phyloP scores from a whole-genome alignment of 768 basidiomycete genomes.

The Boletellus emodensis region DNA sequence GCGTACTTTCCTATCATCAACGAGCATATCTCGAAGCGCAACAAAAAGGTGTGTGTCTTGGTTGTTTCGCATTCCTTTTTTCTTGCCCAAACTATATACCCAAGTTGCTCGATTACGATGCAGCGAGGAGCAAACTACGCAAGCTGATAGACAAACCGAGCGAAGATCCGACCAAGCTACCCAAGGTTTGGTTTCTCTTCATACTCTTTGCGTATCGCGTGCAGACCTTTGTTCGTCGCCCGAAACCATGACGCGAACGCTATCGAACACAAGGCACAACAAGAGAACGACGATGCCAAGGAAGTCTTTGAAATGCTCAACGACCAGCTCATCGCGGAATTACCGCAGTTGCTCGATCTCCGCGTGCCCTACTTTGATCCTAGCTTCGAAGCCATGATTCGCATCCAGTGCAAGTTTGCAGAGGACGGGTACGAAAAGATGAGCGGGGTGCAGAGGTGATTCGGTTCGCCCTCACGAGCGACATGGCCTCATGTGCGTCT shows the following conservation, averaged over 20 bases:
- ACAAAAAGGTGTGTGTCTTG: constrained; percentile 74
- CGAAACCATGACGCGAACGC: background rate
- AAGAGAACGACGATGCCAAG: constrained; percentile 92
- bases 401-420: constrained; percentile 96
- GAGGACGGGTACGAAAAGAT: constrained; percentile 98
- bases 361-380: constrained; percentile 98
- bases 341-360: constrained; percentile 90
- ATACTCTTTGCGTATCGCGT: background rate
- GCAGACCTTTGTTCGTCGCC: background rate
- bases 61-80: no score
- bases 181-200: constrained; percentile 48
- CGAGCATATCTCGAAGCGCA: constrained; percentile 88
- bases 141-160: constrained; percentile 90
- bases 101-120: constrained; percentile 92
- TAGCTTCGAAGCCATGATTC: constrained; percentile 97
- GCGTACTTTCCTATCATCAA: constrained; percentile 93
- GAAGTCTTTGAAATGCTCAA: constrained; percentile 94
- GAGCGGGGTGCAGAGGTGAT: constrained; percentile 83
- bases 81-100: background rate
- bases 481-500: background rate
- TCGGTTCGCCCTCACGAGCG: constrained; percentile 37
- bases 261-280: constrained; percentile 59
- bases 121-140: constrained; percentile 84
- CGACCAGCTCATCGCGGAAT: constrained; percentile 83
- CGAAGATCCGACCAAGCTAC: constrained; percentile 89